Conservation (phyloP, 495 filamentous ascomycete genomes). For the Aspergillus heteromorphus region DNA sequence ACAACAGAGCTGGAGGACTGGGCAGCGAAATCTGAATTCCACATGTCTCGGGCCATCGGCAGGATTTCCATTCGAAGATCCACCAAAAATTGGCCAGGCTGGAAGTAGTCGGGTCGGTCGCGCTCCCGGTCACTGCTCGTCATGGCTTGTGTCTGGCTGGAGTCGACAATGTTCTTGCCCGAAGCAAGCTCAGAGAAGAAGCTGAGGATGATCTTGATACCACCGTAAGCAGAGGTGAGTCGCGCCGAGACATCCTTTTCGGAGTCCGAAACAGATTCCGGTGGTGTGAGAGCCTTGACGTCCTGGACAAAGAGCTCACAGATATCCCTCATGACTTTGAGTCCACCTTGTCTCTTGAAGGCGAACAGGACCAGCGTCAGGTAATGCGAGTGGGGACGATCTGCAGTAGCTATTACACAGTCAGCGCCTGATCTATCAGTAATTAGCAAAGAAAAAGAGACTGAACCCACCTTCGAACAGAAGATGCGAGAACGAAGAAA, state of each 20-base stretch:
- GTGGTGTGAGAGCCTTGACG: conserved; percentile 47
- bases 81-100: conserved; percentile 73
- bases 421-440: conserved; percentile 7
- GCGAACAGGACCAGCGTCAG: conserved; percentile 76
- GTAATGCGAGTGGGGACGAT: conserved; percentile 57
- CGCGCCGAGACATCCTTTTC: conserved; percentile 44
- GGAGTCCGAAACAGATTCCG: conserved; percentile 29
- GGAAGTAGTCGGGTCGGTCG: conserved; percentile 61
- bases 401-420: conserved; percentile 36
- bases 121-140: conserved; percentile 51
- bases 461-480: conserved; percentile 62
- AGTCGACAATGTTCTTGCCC: conserved; percentile 73
- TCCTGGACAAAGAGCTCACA: conserved; percentile 68
- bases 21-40: conserved; percentile 67
- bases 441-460: not conserved
- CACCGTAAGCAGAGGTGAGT: conserved; percentile 54
- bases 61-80: conserved; percentile 80
- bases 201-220: conserved; percentile 77
- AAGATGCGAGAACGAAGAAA: conserved; percentile 70
- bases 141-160: conserved; percentile 60
- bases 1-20: conserved; percentile 69
- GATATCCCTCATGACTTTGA: conserved; percentile 67
- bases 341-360: conserved; percentile 75
- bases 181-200: conserved; percentile 72
- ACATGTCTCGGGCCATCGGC: conserved; percentile 72